Conservation (phyloP, 257 asterid species). For the Przewalskia tangutica region DNA sequence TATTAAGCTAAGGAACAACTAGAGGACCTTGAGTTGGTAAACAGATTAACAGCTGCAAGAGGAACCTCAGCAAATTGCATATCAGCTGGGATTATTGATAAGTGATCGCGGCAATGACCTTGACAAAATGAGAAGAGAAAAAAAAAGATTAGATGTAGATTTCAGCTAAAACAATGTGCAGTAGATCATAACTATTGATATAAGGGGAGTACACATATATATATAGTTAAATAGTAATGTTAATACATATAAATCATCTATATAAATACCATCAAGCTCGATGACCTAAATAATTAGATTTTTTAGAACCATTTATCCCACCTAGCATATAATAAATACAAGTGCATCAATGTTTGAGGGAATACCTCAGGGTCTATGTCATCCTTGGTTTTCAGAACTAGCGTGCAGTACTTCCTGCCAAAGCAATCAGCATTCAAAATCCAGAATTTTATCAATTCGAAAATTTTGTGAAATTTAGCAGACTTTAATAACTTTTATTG, state of each 20-base stretch:
- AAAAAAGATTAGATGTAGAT: background rate
- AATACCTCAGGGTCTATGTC: constrained; percentile 41
- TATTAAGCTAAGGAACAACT: background rate
- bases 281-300: background rate
- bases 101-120: constrained; percentile 86
- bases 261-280: background rate
- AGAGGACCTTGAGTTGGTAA: constrained; percentile 61
- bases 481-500: background rate
- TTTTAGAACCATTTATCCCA: background rate
- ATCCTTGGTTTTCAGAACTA: constrained; percentile 44
- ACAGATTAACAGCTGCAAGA: constrained; percentile 70
- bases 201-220: no score
- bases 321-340: background rate
- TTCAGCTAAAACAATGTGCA: background rate
- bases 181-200: background rate
- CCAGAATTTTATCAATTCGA: background rate
- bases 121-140: background rate
- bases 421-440: constrained; percentile 11
- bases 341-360: background rate
- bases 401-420: constrained; percentile 74
- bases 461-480: background rate
- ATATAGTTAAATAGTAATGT: background rate
- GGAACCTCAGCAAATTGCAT: constrained; percentile 91
- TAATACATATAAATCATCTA: background rate
- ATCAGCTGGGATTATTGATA: constrained; percentile 82